Evolutionary conservation across 495 filamentous ascomycete species (phyloP).

Genomic region (Lentithecium fluviatile): DNA sequence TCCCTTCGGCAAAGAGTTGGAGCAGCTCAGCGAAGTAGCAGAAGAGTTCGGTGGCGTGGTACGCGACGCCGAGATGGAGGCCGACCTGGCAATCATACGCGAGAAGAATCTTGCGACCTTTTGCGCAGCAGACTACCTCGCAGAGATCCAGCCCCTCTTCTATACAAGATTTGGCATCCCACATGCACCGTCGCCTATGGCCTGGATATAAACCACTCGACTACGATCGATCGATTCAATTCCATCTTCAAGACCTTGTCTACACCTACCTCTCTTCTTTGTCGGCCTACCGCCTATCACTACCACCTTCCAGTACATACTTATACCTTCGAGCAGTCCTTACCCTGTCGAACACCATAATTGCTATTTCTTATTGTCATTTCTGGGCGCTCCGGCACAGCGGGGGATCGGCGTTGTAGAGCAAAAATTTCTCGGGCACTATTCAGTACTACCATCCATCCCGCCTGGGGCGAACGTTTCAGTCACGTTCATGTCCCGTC

Average conservation of each 20-base stretch:
- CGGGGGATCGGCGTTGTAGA: no score
- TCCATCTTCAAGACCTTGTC: background rate
- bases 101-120: slow-evolving; percentile 71
- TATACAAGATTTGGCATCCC: slow-evolving; percentile 21
- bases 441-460: no score
- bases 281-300: background rate
- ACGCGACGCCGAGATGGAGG: slow-evolving; percentile 50
- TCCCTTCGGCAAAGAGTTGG: slow-evolving; percentile 73
- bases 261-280: background rate
- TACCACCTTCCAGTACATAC: no score
- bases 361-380: no score
- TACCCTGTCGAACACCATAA: no score
- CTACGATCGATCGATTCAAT: background rate
- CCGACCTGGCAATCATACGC: slow-evolving; percentile 58
- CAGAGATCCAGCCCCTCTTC: slow-evolving; percentile 73
- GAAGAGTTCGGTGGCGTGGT: slow-evolving; percentile 72
- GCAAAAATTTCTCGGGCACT: no score
- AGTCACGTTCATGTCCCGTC: no score
- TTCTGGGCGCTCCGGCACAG: no score
- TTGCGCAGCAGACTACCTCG: slow-evolving; percentile 76
- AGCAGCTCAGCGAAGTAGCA: slow-evolving; percentile 73
- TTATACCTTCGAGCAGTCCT: no score
- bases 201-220: slow-evolving; percentile 28
- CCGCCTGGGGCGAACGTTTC: no score
- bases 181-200: slow-evolving; percentile 18